Percentiles rank a stretch among this genome's conserved stretches.
Evolutionary conservation across 768 basidiomycete species (phyloP).

Genomic region (Hericium coralloides): DNA sequence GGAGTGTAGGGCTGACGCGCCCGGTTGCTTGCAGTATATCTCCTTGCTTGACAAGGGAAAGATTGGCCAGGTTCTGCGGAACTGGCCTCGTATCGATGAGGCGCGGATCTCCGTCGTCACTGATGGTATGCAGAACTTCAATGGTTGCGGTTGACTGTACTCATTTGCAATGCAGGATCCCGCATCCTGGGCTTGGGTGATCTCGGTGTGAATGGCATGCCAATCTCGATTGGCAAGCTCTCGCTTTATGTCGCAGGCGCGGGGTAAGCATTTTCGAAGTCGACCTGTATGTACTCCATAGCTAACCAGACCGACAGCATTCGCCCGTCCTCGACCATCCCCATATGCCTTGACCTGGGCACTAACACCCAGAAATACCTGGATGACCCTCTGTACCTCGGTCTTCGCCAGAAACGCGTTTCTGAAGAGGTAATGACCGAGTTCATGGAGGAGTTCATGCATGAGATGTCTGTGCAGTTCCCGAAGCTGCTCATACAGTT

Average conservation of each 20-base stretch:
- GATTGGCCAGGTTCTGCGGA: conserved; percentile 57
- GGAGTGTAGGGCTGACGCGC: not conserved
- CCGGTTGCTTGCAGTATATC: conserved; percentile 41
- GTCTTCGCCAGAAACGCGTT: conserved; percentile 63
- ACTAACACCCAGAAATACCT: conserved; percentile 77
- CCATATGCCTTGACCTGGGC: conserved; percentile 82
- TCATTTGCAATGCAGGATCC: conserved; percentile 39
- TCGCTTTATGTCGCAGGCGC: conserved; percentile 87
- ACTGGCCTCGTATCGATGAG: conserved; percentile 64
- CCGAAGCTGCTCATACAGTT: conserved; percentile 84
- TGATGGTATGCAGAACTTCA: conserved; percentile 46
- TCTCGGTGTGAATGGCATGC: conserved; percentile 78
- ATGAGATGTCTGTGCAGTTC: conserved; percentile 63
- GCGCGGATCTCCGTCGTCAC: conserved; percentile 91
- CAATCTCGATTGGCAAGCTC: conserved; percentile 87
- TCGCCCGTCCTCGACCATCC: conserved; percentile 68
- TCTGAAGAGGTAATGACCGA: conserved; percentile 56
- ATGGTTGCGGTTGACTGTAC: not conserved
- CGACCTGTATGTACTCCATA: not conserved
- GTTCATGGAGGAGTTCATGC: conserved; percentile 94
- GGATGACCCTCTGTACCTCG: conserved; percentile 85
- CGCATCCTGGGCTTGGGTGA: conserved; percentile 87
- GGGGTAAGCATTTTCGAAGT: conserved; percentile 41
- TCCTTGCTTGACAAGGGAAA: conserved; percentile 80
- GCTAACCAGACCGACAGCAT: conserved; percentile 35